Percentiles rank a stretch among this genome's conserved stretches.
phyloP scores from a whole-genome alignment of 2,329 filamentous ascomycete species.

The Grosmannia serpens region DNA sequence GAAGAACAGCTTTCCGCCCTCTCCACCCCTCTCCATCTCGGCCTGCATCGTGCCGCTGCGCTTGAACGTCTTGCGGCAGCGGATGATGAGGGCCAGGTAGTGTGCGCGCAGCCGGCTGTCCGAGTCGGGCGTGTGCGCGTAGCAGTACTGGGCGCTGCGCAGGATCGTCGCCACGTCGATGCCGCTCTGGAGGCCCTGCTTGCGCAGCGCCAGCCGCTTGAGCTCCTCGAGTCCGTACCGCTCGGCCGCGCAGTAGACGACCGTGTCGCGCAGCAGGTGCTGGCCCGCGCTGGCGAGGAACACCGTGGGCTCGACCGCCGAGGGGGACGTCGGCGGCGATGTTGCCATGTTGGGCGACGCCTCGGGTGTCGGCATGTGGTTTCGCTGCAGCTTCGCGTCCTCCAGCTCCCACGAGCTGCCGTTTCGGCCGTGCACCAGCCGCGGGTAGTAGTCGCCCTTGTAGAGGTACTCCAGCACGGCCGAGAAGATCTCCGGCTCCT shows the following conservation, averaged over 20 bases:
- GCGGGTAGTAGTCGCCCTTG: slow-evolving; percentile 92
- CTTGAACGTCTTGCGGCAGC: slow-evolving; percentile 96
- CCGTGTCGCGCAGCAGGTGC: slow-evolving; percentile 79
- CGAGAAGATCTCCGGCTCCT: slow-evolving; percentile 88
- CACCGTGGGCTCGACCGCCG: slow-evolving; percentile 58
- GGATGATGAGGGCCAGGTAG: slow-evolving; percentile 94
- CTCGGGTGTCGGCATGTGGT: slow-evolving; percentile 26
- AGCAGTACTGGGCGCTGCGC: slow-evolving; percentile 86
- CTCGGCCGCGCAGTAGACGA: slow-evolving; percentile 87
- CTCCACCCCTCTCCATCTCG: slow-evolving; percentile 86
- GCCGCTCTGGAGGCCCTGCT: slow-evolving; percentile 86
- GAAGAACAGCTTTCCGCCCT: slow-evolving; percentile 77
- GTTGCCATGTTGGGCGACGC: slow-evolving; percentile 34
- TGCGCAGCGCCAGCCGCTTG: slow-evolving; percentile 81
- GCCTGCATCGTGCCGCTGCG: slow-evolving; percentile 96
- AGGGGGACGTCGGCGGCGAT: background rate
- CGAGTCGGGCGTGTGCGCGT: slow-evolving; percentile 86
- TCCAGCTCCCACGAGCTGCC: slow-evolving; percentile 85
- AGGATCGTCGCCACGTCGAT: slow-evolving; percentile 89
- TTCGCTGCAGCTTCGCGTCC: slow-evolving; percentile 27
- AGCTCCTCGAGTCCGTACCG: slow-evolving; percentile 85
- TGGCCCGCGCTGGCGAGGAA: slow-evolving; percentile 64
- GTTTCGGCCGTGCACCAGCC: slow-evolving; percentile 76
- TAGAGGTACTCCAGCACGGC: slow-evolving; percentile 93
- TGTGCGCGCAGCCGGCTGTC: slow-evolving; percentile 90